Base-by-base conservation (phyloP, 2,329 filamentous ascomycete genomes). In the Aspergillus vadensis region DNA sequence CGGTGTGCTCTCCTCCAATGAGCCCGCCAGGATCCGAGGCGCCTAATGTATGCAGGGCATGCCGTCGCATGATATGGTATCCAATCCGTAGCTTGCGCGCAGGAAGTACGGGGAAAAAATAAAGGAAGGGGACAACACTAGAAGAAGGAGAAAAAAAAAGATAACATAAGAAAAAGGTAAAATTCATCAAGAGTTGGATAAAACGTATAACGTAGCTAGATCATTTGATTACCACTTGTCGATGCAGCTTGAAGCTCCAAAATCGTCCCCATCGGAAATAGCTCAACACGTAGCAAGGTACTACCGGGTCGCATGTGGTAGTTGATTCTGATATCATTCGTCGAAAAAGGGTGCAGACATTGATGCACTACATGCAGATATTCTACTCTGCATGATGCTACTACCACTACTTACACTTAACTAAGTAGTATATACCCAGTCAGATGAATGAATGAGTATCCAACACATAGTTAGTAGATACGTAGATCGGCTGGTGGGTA, bases 11-110 rank as follows among this genome's bases (percentile, higher is more conserved):
- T 36, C 52, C 43, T 21, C 52, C 52, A 55, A 44, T 44, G 27
- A 55, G 39, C 52, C 52, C 43, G 52, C 52, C 23, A n/a, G 38
- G 38, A 43, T 44, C 39, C 47, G 47, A 50, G 47, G 49, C 25
- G 50, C 55, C 39, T 63, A 63, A 59, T 61, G 60, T 59, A 64
- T 62, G 61, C 59, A 64, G 53, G 41, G 56, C 39, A 52, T 57
- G 54, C 59, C 57, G 57, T 53, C 58, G 61, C 58, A 54, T 61
- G 48, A 55, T 36, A 64, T 52, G 62, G 62, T 62, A 62, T 58
- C 62, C 62, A 64, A 62, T 64, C 53, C 43, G 43, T 44, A 55
- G 44, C 55, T 30, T 57, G 55, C 27, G 30, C 17, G 27, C 53
- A 55, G 39, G 41, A 21, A 6, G 47, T 17, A 30, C 47, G 53